Percentiles rank a stretch among this genome's conserved stretches.
Evolutionary conservation across 257 asterid genomes (phyloP).

Genomic region (Capsicum rhomboideum): DNA sequence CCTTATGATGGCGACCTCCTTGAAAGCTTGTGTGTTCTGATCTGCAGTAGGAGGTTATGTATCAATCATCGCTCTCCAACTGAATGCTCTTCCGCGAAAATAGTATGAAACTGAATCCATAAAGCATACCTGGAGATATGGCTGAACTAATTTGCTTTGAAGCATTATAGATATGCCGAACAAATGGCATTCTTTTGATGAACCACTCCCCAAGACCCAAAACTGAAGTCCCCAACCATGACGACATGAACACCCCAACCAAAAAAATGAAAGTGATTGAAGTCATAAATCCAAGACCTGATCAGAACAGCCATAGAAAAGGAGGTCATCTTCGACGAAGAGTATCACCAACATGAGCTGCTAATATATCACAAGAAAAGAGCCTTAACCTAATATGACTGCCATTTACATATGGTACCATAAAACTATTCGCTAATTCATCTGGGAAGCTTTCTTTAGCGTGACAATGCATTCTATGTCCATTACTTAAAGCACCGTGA

Average conservation of each 20-base stretch:
- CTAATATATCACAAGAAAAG: not conserved
- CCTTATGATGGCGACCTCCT: conserved; percentile 50
- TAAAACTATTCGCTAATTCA: not conserved
- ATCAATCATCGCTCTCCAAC: not conserved
- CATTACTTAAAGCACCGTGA: not conserved
- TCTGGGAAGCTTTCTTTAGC: not conserved
- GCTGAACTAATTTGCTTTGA: conserved; percentile 44
- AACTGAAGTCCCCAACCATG: conserved; percentile 43
- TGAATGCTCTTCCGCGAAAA: not conserved
- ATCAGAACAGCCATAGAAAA: not conserved
- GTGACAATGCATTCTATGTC: not conserved
- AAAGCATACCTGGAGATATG: conserved; percentile 39
- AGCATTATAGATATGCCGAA: conserved; percentile 37
- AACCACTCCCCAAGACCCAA: conserved; percentile 36
- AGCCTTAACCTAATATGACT: not conserved
- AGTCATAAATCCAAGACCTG: conserved; percentile 40
- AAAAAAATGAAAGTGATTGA: conserved; percentile 35
- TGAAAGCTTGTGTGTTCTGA: conserved; percentile 42
- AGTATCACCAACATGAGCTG: not conserved
- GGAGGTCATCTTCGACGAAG: not conserved
- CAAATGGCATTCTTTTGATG: conserved; percentile 41
- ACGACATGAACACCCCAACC: conserved; percentile 42
- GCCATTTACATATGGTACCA: not conserved
- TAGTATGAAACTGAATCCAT: not conserved
- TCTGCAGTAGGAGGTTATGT: conserved; percentile 20